Evolutionary conservation across 352 stramenopile species (phyloP).

Genomic region (Globisporangium acanthophoron): DNA sequence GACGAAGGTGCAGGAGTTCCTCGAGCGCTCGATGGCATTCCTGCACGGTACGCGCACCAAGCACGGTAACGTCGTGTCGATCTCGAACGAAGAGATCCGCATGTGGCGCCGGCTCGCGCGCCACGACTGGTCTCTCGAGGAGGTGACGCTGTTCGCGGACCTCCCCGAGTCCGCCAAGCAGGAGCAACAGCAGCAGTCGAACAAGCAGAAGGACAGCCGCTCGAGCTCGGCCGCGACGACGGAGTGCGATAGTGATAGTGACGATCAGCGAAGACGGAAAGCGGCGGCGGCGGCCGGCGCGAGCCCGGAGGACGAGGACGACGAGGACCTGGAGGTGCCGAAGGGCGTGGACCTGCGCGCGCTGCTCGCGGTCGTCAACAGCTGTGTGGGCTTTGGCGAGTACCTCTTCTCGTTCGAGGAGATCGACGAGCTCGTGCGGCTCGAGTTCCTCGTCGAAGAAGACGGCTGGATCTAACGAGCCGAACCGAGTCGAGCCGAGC

Average conservation of each 20-base stretch:
- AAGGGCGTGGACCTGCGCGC: constrained; percentile 17
- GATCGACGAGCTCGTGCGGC: constrained; percentile 56
- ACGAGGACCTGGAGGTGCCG: constrained; percentile 15
- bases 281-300: constrained; percentile 16
- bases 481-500: neutral
- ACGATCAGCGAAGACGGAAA: constrained; percentile 20
- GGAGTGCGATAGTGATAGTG: constrained; percentile 52
- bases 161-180: neutral
- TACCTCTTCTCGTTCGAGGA: constrained; percentile 46
- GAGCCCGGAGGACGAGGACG: constrained; percentile 29
- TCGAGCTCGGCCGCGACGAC: constrained; percentile 51
- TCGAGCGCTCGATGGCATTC: constrained; percentile 69
- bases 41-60: constrained; percentile 61
- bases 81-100: constrained; percentile 78
- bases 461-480: constrained; percentile 73
- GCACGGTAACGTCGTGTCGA: constrained; percentile 63
- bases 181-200: constrained; percentile 4
- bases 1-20: constrained; percentile 71
- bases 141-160: constrained; percentile 30
- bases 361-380: constrained; percentile 29
- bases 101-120: constrained; percentile 69
- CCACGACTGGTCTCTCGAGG: constrained; percentile 61
- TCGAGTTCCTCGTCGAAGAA: constrained; percentile 79
- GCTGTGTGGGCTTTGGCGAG: constrained; percentile 31
- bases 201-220: constrained; percentile 29